phyloP scores from a whole-genome alignment of 768 basidiomycete genomes.

The Russula emetica region DNA sequence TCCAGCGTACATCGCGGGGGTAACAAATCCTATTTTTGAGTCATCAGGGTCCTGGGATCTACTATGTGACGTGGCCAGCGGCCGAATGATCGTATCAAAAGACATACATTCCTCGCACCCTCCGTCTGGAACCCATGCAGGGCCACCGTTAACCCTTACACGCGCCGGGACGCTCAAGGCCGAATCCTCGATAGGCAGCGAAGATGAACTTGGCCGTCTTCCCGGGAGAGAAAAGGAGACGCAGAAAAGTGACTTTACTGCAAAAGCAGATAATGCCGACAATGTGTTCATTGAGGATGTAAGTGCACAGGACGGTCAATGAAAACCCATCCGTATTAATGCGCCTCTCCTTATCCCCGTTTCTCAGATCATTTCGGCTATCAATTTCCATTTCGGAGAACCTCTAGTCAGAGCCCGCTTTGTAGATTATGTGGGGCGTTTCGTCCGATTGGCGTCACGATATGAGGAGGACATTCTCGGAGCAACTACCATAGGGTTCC shows the following conservation, averaged over 20 bases:
- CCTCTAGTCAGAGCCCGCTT: conserved; percentile 82
- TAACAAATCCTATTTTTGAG: conserved; percentile 96
- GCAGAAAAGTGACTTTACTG: conserved; percentile 50
- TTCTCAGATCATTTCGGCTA: conserved; percentile 72
- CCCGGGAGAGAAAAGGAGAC: conserved; percentile 44
- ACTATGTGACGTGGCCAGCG: conserved; percentile 84
- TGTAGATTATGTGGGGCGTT: conserved; percentile 81
- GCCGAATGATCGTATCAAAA: conserved; percentile 81
- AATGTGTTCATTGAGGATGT: conserved; percentile 94
- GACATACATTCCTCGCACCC: conserved; percentile 60
- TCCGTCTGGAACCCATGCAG: conserved; percentile 34
- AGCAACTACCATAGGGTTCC: conserved; percentile 70
- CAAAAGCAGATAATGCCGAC: conserved; percentile 63
- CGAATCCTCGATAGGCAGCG: conserved; percentile 57
- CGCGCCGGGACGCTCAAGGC: conserved; percentile 63
- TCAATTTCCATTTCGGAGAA: conserved; percentile 91
- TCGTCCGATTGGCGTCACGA: conserved; percentile 82
- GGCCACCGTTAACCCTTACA: conserved; percentile 41
- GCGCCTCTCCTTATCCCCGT: not conserved
- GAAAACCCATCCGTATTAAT: not conserved
- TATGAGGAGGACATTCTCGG: conserved; percentile 84
- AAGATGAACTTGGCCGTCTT: conserved; percentile 65
- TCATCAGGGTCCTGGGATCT: conserved; percentile 86
- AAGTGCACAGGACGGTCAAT: conserved; percentile 35
- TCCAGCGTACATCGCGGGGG: conserved; percentile 92